Evolutionary conservation across 2,329 filamentous ascomycete genomes (phyloP).

Genomic region (Akanthomyces uredinophilus): DNA sequence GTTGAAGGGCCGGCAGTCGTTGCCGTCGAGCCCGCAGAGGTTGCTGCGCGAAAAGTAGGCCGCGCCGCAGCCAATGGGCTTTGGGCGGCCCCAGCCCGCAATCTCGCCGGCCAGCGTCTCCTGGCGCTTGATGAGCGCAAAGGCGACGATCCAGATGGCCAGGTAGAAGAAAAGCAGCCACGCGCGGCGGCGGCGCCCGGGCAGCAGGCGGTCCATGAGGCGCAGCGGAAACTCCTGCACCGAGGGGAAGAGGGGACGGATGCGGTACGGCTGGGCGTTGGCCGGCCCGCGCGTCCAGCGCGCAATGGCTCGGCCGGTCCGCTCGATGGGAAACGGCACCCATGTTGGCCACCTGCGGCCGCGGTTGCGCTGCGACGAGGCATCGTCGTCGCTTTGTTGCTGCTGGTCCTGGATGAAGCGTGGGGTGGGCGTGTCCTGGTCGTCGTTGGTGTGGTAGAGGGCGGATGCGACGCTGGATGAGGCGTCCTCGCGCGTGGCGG

Average conservation of each 20-base stretch:
- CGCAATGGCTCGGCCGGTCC: conserved; percentile 35
- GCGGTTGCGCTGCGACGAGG: conserved; percentile 13
- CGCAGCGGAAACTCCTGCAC: conserved; percentile 63
- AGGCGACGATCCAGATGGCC: conserved; percentile 63
- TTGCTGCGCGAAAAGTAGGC: conserved; percentile 70
- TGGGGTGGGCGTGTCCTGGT: conserved; percentile 41
- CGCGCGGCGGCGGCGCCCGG: conserved; percentile 53
- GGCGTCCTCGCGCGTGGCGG: conserved; percentile 2
- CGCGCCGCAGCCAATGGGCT: conserved; percentile 60
- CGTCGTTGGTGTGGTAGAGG: conserved; percentile 15
- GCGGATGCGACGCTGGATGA: conserved; percentile 17
- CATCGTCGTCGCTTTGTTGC: neutral
- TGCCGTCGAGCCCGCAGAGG: conserved; percentile 68
- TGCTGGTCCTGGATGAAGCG: conserved; percentile 55
- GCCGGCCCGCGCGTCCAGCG: conserved; percentile 53
- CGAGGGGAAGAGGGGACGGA: conserved; percentile 57
- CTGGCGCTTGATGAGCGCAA: conserved; percentile 62
- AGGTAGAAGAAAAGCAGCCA: conserved; percentile 56
- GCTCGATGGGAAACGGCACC: conserved; percentile 53
- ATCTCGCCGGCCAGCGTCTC: conserved; percentile 58
- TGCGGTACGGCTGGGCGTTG: conserved; percentile 43
- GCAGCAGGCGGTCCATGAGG: conserved; percentile 58
- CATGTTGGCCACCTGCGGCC: conserved; percentile 47
- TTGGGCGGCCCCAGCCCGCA: conserved; percentile 60
- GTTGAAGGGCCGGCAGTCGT: conserved; percentile 69